Conservation (phyloP, 192 early-diverging fungal species). For the Backusella macrospora region DNA sequence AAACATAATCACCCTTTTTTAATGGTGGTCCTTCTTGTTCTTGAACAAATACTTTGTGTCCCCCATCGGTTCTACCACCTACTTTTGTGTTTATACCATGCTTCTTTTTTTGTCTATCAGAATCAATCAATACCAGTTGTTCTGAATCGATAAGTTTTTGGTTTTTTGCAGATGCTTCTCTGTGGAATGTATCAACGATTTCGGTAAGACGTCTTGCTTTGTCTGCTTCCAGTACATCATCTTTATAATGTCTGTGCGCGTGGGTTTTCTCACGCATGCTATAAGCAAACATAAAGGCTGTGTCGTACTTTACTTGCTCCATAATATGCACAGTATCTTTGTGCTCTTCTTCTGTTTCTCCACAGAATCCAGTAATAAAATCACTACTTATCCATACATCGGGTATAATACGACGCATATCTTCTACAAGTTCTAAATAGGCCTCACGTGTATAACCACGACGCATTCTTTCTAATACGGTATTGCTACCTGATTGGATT, state of each 20-base stretch:
- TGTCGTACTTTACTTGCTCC: constrained; percentile 68
- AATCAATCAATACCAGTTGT: constrained; percentile 61
- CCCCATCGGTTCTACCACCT: constrained; percentile 66
- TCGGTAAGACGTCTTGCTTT: constrained; percentile 65
- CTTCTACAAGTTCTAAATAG: constrained; percentile 65
- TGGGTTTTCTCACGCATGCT: constrained; percentile 75
- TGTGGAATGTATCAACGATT: constrained; percentile 69
- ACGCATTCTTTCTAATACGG: constrained; percentile 71
- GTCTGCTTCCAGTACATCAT: constrained; percentile 67
- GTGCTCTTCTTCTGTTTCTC: constrained; percentile 75
- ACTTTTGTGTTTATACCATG: constrained; percentile 40
- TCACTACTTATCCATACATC: constrained; percentile 76
- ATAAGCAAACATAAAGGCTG: constrained; percentile 82
- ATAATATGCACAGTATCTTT: constrained; percentile 68
- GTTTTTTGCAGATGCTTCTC: constrained; percentile 53
- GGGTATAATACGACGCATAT: constrained; percentile 68
- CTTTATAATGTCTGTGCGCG: constrained; percentile 65
- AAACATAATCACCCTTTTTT: constrained; percentile 35
- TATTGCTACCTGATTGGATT: constrained; percentile 69
- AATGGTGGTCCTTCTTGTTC: constrained; percentile 31
- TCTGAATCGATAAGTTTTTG: constrained; percentile 50
- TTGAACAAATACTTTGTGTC: constrained; percentile 65
- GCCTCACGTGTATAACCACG: constrained; percentile 76
- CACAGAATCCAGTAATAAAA: constrained; percentile 78
- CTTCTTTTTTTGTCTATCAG: constrained; percentile 45